phyloP scores from a whole-genome alignment of 805 yeast species.

The Ogataea parapolymorpha region DNA sequence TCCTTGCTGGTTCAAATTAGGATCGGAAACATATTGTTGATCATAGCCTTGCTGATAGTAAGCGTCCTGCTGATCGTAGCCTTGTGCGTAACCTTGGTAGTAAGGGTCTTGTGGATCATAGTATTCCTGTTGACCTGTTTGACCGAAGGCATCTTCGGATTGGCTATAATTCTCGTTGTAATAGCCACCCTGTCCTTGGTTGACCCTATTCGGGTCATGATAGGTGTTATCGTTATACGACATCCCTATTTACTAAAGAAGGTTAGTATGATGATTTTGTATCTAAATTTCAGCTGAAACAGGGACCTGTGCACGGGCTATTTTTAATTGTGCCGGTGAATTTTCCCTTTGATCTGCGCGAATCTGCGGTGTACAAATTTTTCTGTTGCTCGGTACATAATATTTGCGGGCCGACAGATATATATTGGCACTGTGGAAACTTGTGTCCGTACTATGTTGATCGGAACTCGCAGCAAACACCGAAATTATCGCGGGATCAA shows the following conservation, averaged over 20 bases:
- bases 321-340: neutral
- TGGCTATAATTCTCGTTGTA: constrained; percentile 28
- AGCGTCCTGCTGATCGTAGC: constrained; percentile 28
- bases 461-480: no score
- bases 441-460: neutral
- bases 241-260: constrained; percentile 36
- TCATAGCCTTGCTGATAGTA: constrained; percentile 46
- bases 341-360: constrained; percentile 7
- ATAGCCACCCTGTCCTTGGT: constrained; percentile 24
- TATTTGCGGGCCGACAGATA: constrained; percentile 7
- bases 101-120: constrained; percentile 30
- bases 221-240: constrained; percentile 53
- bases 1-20: constrained; percentile 39
- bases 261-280: constrained; percentile 1
- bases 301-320: neutral
- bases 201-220: constrained; percentile 39
- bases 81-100: constrained; percentile 36
- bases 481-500: neutral
- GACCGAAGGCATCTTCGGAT: constrained; percentile 23
- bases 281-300: constrained; percentile 13
- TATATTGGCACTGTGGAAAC: neutral
- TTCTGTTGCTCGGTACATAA: constrained; percentile 10
- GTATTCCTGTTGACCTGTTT: constrained; percentile 28
- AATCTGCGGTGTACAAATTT: constrained; percentile 9
- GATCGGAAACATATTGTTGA: constrained; percentile 41